These are phyloP conservation scores for Astragalus membranaceus DNA, from an alignment of 306 rosid genomes.

Conservation along the genomic window DNA sequence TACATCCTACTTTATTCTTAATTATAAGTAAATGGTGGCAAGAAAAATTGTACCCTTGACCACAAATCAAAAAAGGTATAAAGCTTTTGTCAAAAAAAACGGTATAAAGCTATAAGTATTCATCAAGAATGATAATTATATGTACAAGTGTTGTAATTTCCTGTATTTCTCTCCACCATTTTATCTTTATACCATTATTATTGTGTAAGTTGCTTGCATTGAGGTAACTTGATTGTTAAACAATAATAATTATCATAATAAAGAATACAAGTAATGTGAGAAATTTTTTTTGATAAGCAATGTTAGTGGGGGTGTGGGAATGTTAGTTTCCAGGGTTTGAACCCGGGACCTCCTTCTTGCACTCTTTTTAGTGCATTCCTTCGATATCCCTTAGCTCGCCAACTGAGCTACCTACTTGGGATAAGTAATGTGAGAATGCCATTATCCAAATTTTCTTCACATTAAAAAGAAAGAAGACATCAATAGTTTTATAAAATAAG, in stretches of 20 bases:
- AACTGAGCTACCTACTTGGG: too few relatives aligned
- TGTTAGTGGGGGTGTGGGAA: too few relatives aligned
- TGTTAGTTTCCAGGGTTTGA: too few relatives aligned
- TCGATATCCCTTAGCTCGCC: too few relatives aligned
- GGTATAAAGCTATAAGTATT: background rate
- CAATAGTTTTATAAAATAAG: background rate
- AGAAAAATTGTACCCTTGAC: conserved; percentile 22
- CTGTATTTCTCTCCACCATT: background rate
- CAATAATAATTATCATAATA: conserved; percentile 14
- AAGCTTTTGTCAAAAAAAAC: background rate
- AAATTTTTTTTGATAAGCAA: too few relatives aligned
- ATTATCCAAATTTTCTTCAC: background rate
- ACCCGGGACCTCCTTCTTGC: too few relatives aligned
- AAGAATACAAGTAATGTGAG: background rate
- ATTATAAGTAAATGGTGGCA: background rate
- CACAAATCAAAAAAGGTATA: background rate
- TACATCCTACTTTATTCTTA: background rate
- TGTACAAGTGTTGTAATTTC: background rate
- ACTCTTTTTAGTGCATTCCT: too few relatives aligned
- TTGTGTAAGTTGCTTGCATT: conserved; percentile 5
- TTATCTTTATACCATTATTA: conserved; percentile 1
- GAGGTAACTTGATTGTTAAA: conserved; percentile 20
- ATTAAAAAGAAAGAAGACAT: background rate
- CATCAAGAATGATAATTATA: conserved; percentile 9
- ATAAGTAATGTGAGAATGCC: background rate